A percentile compares a stretch with the other conserved stretches of the same genome.
Evolutionary conservation across 2,329 filamentous ascomycete genomes (phyloP).

Genomic region (Hirsutella rhossiliensis): DNA sequence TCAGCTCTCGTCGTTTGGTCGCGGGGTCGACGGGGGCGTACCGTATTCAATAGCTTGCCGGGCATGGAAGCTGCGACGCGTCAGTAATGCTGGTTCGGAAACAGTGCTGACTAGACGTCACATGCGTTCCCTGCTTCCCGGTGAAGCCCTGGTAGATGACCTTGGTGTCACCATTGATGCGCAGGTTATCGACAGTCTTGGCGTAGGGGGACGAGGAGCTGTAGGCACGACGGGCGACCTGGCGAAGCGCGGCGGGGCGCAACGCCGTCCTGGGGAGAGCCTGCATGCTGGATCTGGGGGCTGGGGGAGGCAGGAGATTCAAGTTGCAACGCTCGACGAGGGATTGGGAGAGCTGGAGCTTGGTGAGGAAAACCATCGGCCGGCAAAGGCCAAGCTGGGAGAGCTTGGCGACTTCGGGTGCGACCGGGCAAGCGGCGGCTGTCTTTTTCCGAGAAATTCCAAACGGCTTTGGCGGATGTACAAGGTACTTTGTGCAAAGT

Average conservation of each 20-base stretch:
- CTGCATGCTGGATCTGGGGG: conserved; percentile 54
- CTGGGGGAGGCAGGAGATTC: conserved; percentile 2
- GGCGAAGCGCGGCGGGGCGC: conserved; percentile 59
- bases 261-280: conserved; percentile 59
- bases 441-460: conserved; percentile 11
- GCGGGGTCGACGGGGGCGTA: conserved; percentile 34
- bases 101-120: neutral
- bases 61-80: conserved; percentile 70
- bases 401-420: no score
- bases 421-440: conserved; percentile 10
- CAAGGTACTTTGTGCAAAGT: no score
- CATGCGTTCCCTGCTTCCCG: conserved; percentile 87
- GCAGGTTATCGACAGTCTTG: conserved; percentile 70
- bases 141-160: conserved; percentile 97
- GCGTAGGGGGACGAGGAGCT: conserved; percentile 61
- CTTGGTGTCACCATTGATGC: conserved; percentile 87
- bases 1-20: conserved; percentile 10
- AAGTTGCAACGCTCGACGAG: conserved; percentile 8
- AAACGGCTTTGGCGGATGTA: no score
- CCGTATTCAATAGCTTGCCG: conserved; percentile 97
- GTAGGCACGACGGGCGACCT: conserved; percentile 57
- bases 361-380: no score
- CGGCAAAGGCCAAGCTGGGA: no score
- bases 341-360: conserved; percentile 9
- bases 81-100: conserved; percentile 5